A percentile compares a stretch with the other conserved stretches of the same genome.
Conservation (phyloP, 2,329 filamentous ascomycete genomes). For the Metarhizium anisopliae region DNA sequence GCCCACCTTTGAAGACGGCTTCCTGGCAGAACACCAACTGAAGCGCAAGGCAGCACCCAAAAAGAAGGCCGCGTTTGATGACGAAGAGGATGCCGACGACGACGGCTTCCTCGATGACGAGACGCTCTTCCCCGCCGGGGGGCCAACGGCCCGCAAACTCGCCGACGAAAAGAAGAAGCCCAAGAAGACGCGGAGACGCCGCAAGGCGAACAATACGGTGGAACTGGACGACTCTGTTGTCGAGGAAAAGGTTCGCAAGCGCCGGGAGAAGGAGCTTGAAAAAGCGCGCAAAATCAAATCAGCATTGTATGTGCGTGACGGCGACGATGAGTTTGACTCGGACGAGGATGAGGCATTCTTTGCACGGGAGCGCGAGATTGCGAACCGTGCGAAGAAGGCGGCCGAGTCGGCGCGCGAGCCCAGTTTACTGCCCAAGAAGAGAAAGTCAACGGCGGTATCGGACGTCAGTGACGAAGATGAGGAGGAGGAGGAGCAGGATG, state of each 20-base stretch:
- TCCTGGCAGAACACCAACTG: slow-evolving; percentile 69
- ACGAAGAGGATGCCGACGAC: slow-evolving; percentile 54
- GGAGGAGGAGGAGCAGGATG: slow-evolving; percentile 8
- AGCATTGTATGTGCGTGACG: slow-evolving; percentile 68
- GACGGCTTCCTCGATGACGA: slow-evolving; percentile 33
- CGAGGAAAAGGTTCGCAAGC: slow-evolving; percentile 51
- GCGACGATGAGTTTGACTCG: slow-evolving; percentile 82
- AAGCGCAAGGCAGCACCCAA: slow-evolving; percentile 54
- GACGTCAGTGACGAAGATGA: slow-evolving; percentile 14
- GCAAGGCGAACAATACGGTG: slow-evolving; percentile 35
- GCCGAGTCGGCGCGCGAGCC: slow-evolving; percentile 16
- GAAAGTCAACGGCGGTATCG: slow-evolving; percentile 16
- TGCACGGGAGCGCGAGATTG: slow-evolving; percentile 52
- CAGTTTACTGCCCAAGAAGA: slow-evolving; percentile 16
- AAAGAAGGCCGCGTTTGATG: slow-evolving; percentile 57
- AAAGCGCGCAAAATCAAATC: slow-evolving; percentile 78
- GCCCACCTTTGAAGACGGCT: slow-evolving; percentile 66
- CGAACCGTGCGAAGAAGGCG: slow-evolving; percentile 40
- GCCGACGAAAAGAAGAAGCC: slow-evolving; percentile 48
- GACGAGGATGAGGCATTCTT: slow-evolving; percentile 68
- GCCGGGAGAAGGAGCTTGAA: slow-evolving; percentile 62
- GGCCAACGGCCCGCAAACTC: slow-evolving; percentile 48
- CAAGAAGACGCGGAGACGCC: slow-evolving; percentile 32
- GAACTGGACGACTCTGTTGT: slow-evolving; percentile 54
- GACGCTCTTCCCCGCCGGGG: slow-evolving; percentile 60